Conservation (phyloP, 441 rosid genomes). For the Aleurites moluccanus region DNA sequence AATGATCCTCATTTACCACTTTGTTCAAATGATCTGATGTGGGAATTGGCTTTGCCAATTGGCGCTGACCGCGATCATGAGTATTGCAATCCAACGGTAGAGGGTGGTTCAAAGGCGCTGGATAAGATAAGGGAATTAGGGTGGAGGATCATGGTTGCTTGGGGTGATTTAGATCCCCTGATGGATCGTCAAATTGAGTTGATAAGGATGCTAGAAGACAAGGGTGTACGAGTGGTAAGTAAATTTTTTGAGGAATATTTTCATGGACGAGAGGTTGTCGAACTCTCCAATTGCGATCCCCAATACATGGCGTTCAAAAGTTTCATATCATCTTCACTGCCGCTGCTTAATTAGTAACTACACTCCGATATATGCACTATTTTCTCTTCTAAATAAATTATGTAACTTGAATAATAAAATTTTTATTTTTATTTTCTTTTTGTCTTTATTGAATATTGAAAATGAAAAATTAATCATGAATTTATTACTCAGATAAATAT, state of each 20-base stretch:
- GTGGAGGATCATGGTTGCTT: constrained; percentile 39
- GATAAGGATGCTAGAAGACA: constrained; percentile 32
- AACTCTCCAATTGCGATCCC: constrained; percentile 14
- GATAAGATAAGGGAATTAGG: constrained; percentile 27
- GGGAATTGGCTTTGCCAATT: constrained; percentile 42
- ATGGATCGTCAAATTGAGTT: constrained; percentile 46
- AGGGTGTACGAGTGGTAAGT: constrained; percentile 33
- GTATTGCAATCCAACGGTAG: constrained; percentile 50
- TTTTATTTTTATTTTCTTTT: too few relatives aligned
- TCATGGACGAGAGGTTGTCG: constrained; percentile 33
- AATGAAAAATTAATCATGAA: too few relatives aligned
- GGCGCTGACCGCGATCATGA: constrained; percentile 54
- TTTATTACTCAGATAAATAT: too few relatives aligned
- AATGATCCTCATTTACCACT: constrained; percentile 31
- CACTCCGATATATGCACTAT: too few relatives aligned
- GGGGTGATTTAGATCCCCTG: constrained; percentile 41
- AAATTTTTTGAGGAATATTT: constrained; percentile 29
- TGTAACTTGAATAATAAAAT: too few relatives aligned
- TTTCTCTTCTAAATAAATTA: too few relatives aligned
- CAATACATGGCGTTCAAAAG: background rate
- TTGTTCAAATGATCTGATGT: constrained; percentile 34
- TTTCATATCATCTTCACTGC: background rate
- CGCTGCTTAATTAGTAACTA: too few relatives aligned
- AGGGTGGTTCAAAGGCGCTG: constrained; percentile 23
- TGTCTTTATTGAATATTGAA: too few relatives aligned